Evolutionary conservation across 108 stramenopile species (phyloP).

Genomic region (Nitzschia sp.): DNA sequence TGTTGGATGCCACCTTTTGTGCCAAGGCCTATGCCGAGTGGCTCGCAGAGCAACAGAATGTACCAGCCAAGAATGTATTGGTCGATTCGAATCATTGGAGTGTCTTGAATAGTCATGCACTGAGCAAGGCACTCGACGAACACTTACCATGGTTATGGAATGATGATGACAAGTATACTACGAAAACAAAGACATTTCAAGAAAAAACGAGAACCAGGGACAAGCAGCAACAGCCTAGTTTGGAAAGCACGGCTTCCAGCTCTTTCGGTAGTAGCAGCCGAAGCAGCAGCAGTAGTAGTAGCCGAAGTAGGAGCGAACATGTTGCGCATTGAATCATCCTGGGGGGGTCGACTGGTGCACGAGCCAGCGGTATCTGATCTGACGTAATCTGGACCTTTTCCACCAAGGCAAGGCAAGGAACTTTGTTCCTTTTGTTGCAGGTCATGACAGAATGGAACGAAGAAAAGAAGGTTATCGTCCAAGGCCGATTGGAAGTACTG

Average conservation of each 20-base stretch:
- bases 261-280: not conserved
- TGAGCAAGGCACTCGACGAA: slow-evolving; percentile 34
- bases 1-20: slow-evolving; percentile 59
- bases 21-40: slow-evolving; percentile 37
- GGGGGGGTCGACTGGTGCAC: no score
- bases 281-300: not conserved
- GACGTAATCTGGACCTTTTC: no score
- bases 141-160: slow-evolving; percentile 40
- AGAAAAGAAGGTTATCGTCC: no score
- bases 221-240: not conserved
- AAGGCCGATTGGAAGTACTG: no score
- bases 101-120: slow-evolving; percentile 43
- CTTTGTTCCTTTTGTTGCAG: no score
- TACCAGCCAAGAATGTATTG: slow-evolving; percentile 27
- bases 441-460: no score
- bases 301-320: no score
- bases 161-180: not conserved
- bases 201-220: not conserved
- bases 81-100: slow-evolving; percentile 67
- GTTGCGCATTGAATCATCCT: no score
- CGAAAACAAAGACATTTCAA: not conserved
- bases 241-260: not conserved
- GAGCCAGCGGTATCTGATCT: no score
- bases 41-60: slow-evolving; percentile 1
- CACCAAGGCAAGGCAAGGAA: no score